A percentile compares a stretch with the other conserved stretches of the same genome.
phyloP scores from a whole-genome alignment of 2,329 filamentous ascomycete species.

The Biscogniauxia mediterranea region DNA sequence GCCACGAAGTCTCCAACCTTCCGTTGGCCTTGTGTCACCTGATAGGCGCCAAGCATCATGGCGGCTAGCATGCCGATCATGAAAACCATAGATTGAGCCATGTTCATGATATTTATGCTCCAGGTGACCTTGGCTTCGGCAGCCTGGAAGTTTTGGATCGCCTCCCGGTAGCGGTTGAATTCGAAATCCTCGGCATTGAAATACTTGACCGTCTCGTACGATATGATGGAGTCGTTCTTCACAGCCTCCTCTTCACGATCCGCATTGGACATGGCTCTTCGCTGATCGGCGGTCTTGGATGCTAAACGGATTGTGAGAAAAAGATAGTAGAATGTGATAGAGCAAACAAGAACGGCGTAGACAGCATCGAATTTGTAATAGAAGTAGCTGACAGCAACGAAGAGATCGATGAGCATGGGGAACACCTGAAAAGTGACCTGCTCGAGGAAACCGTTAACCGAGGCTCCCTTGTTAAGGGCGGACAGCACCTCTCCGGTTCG shows the following conservation, averaged over 20 bases:
- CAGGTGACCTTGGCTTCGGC: conserved; percentile 76
- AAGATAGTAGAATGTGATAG: conserved; percentile 94
- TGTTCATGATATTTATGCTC: conserved; percentile 77
- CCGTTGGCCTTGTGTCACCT: conserved; percentile 66
- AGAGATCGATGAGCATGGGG: conserved; percentile 89
- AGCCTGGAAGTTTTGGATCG: conserved; percentile 68
- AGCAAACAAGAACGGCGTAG: conserved; percentile 83
- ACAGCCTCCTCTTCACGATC: conserved; percentile 94
- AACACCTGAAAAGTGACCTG: conserved; percentile 94
- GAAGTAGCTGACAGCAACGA: conserved; percentile 81
- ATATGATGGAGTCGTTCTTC: conserved; percentile 97
- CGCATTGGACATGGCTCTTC: conserved; percentile 91
- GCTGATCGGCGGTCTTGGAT: conserved; percentile 84
- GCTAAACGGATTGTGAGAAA: conserved; percentile 97
- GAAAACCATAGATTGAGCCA: conserved; percentile 77
- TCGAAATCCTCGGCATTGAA: conserved; percentile 84
- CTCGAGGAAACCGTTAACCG: conserved; percentile 95
- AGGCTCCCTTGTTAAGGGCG: conserved; percentile 90
- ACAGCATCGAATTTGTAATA: conserved; percentile 77
- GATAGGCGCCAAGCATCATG: conserved; percentile 72
- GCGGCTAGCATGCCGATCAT: conserved; percentile 72
- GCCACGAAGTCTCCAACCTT: conserved; percentile 70
- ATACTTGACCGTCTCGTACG: conserved; percentile 94
- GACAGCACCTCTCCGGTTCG: conserved; percentile 95
- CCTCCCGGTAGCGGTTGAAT: conserved; percentile 68